Conservation (phyloP, 2,329 filamentous ascomycete genomes). For the Calycina marina region DNA sequence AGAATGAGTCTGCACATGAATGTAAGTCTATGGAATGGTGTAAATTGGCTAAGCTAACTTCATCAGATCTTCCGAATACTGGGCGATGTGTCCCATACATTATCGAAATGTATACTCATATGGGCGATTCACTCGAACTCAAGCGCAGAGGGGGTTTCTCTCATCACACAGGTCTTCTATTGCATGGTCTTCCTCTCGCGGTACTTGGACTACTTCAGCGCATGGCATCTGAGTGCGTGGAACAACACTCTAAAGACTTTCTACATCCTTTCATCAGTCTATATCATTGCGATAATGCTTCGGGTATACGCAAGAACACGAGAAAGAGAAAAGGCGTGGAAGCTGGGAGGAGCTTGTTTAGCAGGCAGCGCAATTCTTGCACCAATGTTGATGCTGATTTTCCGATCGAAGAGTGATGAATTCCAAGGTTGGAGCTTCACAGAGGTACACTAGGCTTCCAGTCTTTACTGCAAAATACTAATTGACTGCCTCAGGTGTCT, state of each 20-base stretch:
- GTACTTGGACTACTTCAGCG: slow-evolving; percentile 66
- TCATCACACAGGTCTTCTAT: slow-evolving; percentile 85
- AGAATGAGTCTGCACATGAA: too few relatives aligned
- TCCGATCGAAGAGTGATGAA: slow-evolving; percentile 34
- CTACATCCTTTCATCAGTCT: slow-evolving; percentile 72
- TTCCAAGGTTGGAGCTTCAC: slow-evolving; percentile 35
- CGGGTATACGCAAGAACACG: slow-evolving; percentile 74
- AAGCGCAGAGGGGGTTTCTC: slow-evolving; percentile 80
- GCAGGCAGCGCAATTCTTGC: slow-evolving; percentile 50
- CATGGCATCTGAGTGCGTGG: slow-evolving; percentile 32
- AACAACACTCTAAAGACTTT: slow-evolving; percentile 79
- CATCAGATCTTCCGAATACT: slow-evolving; percentile 51
- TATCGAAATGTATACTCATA: slow-evolving; percentile 82
- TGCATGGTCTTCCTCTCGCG: slow-evolving; percentile 71
- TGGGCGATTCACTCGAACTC: slow-evolving; percentile 78
- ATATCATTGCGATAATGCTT: slow-evolving; percentile 80
- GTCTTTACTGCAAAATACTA: slow-evolving; percentile 2
- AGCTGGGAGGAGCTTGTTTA: slow-evolving; percentile 59
- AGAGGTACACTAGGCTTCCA: too few relatives aligned
- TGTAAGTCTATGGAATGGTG: slow-evolving; percentile 7
- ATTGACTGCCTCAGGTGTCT: slow-evolving; percentile 41
- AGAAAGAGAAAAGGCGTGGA: slow-evolving; percentile 88
- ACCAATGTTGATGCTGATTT: slow-evolving; percentile 59
- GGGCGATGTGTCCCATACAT: slow-evolving; percentile 71
- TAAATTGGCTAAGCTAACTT: not conserved